Conservation (phyloP, 2,329 filamentous ascomycete species). For the Talaromyces sp. region DNA sequence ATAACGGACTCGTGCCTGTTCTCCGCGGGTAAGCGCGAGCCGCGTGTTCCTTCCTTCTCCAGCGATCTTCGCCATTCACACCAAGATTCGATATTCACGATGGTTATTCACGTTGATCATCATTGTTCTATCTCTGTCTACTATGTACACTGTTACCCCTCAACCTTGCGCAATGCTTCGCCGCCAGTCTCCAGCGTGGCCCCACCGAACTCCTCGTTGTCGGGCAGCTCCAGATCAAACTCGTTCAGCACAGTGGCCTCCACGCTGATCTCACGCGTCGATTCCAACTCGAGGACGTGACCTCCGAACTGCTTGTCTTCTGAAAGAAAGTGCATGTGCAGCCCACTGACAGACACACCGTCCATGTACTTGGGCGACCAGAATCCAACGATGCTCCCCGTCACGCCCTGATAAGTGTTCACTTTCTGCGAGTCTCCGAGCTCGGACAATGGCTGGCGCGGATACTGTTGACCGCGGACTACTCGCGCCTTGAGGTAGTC, state of each 20-base stretch:
- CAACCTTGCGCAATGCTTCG: conserved; percentile 8
- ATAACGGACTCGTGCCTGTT: background rate
- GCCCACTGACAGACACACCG: conserved; percentile 8
- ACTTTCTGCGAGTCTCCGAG: conserved; percentile 9
- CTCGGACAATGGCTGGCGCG: conserved; percentile 9
- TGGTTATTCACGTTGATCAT: no score
- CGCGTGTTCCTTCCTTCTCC: no score
- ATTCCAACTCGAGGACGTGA: conserved; percentile 9
- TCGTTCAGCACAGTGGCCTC: conserved; percentile 8
- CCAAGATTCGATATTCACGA: background rate
- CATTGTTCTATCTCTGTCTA: no score
- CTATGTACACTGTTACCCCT: conserved; percentile 3
- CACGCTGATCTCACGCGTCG: background rate
- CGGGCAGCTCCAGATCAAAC: conserved; percentile 9
- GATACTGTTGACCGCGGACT: conserved; percentile 11
- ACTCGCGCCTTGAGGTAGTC: conserved; percentile 9
- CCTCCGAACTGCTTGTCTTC: conserved; percentile 8
- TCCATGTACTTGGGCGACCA: conserved; percentile 11
- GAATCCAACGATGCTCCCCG: conserved; percentile 10
- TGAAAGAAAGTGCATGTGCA: conserved; percentile 12
- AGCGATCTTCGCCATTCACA: background rate
- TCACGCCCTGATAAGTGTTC: conserved; percentile 1
- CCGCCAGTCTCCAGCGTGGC: conserved; percentile 3
- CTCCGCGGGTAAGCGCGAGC: background rate
- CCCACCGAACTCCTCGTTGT: conserved; percentile 4